Conservation (phyloP, 1,284 basidiomycete genomes). For the Sanghuangporus baumii region DNA sequence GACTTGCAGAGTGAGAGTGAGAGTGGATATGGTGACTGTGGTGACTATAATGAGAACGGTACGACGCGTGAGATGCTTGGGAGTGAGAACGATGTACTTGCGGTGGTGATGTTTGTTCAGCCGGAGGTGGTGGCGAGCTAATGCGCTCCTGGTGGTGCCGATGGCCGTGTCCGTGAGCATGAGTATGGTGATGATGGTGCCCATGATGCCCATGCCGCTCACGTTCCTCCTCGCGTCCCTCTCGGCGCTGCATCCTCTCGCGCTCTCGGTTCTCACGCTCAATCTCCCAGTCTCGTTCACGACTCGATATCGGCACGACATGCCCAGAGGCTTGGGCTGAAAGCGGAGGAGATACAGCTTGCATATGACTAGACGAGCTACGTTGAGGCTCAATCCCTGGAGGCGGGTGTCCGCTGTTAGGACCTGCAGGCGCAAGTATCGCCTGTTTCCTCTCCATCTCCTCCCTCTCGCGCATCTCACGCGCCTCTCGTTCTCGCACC, state of each 20-base stretch:
- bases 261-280: constrained; percentile 6
- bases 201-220: constrained; percentile 1
- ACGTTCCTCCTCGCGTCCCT: constrained; percentile 7
- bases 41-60: constrained; percentile 20
- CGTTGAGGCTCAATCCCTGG: not conserved
- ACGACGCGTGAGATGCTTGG: constrained; percentile 6
- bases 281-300: constrained; percentile 8
- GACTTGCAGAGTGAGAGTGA: constrained; percentile 21
- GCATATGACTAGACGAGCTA: not conserved
- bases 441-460: constrained; percentile 4
- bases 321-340: not conserved
- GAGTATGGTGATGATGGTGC: not conserved
- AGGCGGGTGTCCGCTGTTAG: not conserved
- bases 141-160: not conserved
- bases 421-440: not conserved
- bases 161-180: constrained; percentile 9
- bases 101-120: not conserved
- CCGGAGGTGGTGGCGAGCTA: not conserved
- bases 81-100: constrained; percentile 3
- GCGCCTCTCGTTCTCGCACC: constrained; percentile 2
- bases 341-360: not conserved
- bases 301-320: not conserved
- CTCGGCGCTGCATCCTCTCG: constrained; percentile 8
- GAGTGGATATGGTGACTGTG: constrained; percentile 30
- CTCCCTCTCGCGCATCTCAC: constrained; percentile 7